Evolutionary conservation across 306 rosid genomes (phyloP).

Genomic region (Lotus japonicus): DNA sequence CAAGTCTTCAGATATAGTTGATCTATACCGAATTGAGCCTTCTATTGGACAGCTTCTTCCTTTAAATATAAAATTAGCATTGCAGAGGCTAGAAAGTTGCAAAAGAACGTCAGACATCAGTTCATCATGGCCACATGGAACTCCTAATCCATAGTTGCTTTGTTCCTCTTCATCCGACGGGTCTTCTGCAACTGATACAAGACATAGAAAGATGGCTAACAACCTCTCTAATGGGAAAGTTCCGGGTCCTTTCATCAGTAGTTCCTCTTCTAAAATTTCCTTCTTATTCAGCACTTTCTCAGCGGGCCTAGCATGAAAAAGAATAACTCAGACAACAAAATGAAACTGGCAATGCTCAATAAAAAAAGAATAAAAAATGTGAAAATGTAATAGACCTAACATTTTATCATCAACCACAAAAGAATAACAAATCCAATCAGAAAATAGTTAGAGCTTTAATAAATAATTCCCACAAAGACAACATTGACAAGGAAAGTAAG

Average conservation of each 20-base stretch:
- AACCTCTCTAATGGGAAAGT: constrained; percentile 89
- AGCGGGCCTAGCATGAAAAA: constrained; percentile 45
- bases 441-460: not conserved
- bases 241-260: constrained; percentile 91
- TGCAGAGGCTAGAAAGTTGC: constrained; percentile 86
- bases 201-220: constrained; percentile 88
- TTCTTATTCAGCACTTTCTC: constrained; percentile 60
- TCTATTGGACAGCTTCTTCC: constrained; percentile 87
- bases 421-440: constrained; percentile 5
- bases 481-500: not conserved
- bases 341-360: not conserved
- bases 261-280: constrained; percentile 73
- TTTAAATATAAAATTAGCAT: constrained; percentile 72
- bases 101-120: constrained; percentile 82
- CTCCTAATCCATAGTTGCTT: constrained; percentile 33
- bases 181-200: constrained; percentile 62
- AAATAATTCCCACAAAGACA: not conserved
- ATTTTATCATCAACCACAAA: not conserved
- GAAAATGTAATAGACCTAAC: not conserved
- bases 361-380: not conserved
- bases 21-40: constrained; percentile 76
- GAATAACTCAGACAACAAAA: constrained; percentile 8
- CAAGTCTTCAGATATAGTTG: constrained; percentile 69
- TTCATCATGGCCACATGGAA: constrained; percentile 35
- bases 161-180: constrained; percentile 51